Evolutionary conservation across 129 eudicot species (phyloP).

Genomic region (Pulicaria dysenterica): DNA sequence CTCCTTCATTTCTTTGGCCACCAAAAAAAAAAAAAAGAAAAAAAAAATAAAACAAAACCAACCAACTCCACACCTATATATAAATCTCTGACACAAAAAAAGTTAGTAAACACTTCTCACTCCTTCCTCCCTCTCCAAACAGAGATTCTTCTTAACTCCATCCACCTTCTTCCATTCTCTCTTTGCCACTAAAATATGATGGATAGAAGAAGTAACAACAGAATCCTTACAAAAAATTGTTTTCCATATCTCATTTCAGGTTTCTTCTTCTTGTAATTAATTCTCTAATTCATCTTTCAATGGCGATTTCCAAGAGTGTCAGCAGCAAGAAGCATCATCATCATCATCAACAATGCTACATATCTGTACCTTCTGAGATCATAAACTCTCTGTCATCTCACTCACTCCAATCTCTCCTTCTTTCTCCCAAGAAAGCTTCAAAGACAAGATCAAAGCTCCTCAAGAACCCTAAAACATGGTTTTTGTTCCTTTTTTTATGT

Average conservation of each 20-base stretch:
- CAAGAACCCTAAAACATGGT: slow-evolving; percentile 61
- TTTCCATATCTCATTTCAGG: slow-evolving; percentile 11
- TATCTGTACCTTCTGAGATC: slow-evolving; percentile 78
- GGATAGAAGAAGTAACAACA: slow-evolving; percentile 10
- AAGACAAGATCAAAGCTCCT: slow-evolving; percentile 44
- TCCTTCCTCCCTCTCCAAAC: slow-evolving; percentile 6
- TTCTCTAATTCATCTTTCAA: slow-evolving; percentile 27
- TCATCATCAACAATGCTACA: slow-evolving; percentile 61
- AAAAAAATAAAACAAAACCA: not conserved
- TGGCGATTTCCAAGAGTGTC: slow-evolving; percentile 61
- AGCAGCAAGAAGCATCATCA: slow-evolving; percentile 49
- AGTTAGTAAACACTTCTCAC: slow-evolving; percentile 34
- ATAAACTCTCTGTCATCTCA: slow-evolving; percentile 74
- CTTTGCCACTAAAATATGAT: slow-evolving; percentile 34
- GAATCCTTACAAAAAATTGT: slow-evolving; percentile 18
- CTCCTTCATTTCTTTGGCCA: not conserved
- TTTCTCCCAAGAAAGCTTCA: slow-evolving; percentile 62
- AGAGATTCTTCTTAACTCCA: slow-evolving; percentile 33
- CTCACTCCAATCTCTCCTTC: slow-evolving; percentile 68
- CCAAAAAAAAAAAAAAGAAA: not conserved
- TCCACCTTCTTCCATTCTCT: slow-evolving; percentile 8
- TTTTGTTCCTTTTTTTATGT: slow-evolving; percentile 41
- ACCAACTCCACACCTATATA: slow-evolving; percentile 31
- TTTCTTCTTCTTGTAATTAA: not conserved
- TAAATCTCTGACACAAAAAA: slow-evolving; percentile 35